Evolutionary conservation across 495 filamentous ascomycete genomes (phyloP), one percentile per base, ranked within the genome.

Genomic region (Daldinia vernicosa): DNA sequence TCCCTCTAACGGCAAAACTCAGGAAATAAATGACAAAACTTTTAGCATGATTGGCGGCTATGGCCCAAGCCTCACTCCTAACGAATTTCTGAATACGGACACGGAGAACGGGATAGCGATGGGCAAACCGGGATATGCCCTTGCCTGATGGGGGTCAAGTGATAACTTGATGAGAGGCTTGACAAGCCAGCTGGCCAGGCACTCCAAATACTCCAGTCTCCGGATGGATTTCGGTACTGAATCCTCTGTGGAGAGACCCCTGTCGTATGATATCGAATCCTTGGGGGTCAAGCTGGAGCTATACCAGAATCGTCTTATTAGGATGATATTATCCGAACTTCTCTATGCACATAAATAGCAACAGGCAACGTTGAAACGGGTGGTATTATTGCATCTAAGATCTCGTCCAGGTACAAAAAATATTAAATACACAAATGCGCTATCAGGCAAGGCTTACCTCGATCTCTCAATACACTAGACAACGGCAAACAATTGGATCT

Each of bases 111-210:
- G 32, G 50, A 45, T 27, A 59, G 53, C 43, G 57, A 63, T 60
- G 59, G 60, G 54, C 51, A 64, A 56, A 52, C 59, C 60, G 47
- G 63, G 69, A 60, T 64, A 40, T 19, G 33, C 27, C 53, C 66
- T 66, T 62, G 60, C 52, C 56, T 47, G n/a, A 67, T 65, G 33
- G 70, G 60, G 70, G 70, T 73, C 66, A 73, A 69, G 62, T 72
- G 70, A 68, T 60, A 53, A 52, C 37, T 24, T 60, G 63, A 67
- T 60, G 50, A 57, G 51, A 55, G 14, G 45, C 4, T 39, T 57
- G 50, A 66, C 35, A 60, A 43, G 33, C 30, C 54, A 57, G 54
- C 35, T 55, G 33, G 33, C 30, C 54, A 57, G 54, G 19, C 54
- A 11, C 30, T 26, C 17, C 4, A 57, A 33, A 32, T 33, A 35